Evolutionary conservation across 352 stramenopile genomes (phyloP), one percentile per base, ranked within the genome.

Genomic region (Saprolegnia diclina): DNA sequence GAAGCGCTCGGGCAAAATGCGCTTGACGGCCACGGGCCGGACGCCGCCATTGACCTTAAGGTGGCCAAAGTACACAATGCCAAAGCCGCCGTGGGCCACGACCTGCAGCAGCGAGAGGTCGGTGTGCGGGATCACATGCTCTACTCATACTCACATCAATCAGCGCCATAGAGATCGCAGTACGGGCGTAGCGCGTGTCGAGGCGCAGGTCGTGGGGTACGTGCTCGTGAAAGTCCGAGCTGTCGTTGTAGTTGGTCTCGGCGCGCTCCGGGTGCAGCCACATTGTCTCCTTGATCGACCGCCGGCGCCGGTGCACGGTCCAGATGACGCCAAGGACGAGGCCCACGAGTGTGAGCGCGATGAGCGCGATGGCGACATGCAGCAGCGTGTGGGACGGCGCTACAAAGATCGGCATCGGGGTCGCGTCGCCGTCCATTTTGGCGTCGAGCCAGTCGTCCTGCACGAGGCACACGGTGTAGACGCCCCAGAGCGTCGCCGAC

Each of bases 11-110:
- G 57, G 57, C n/a, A 66, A 40, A 16, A 66, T 48, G 18, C 57
- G 57, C 57, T 66, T 66, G 19, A 66, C 32, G 11, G 57, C 57
- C 14, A 66, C 57, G 19, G 35, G 57, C 37, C 45, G 10, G 5
- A 29, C 40, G 37, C n/a, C 18, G 18, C 56, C 56, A 22, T 52
- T 50, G 5, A 37, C 5, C 57, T 4, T 9, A n/a, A 40, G 50
- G 13, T 11, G 19, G 5, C 29, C 57, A 38, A 55, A 37, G 57
- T 55, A 66, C 18, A 66, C 57, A 22, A 66, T 42, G 37, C 57
- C 57, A 22, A 54, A 66, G 38, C 57, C 57, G 4, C 57, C 57
- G 40, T 24, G 24, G 11, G 57, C 57, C 6, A 66, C 7, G 13
- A 66, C 21, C 29, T 42, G 57, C 38, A 55, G 37, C 9, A 40